phyloP scores from a whole-genome alignment of 768 basidiomycete genomes.

The Butyriboletus loyo region DNA sequence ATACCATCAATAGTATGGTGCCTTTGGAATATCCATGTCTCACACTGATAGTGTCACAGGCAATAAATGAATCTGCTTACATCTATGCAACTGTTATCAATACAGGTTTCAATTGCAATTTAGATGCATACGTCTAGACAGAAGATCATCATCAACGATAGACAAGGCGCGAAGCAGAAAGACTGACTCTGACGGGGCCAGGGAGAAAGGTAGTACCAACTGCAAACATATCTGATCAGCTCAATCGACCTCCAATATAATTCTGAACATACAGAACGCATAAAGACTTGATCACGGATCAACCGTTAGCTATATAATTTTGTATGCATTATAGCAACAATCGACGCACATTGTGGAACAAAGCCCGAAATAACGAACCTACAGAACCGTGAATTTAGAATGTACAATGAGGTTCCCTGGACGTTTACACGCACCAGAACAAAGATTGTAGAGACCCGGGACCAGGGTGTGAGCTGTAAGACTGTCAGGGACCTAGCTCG shows the following conservation, averaged over 20 bases:
- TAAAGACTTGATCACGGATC: not conserved
- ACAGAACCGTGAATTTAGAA: not conserved
- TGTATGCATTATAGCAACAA: not conserved
- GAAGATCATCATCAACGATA: not conserved
- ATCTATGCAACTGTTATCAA: not conserved
- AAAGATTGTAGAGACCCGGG: conserved; percentile 6
- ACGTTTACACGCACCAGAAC: not conserved
- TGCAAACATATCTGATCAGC: not conserved
- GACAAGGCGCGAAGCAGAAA: not conserved
- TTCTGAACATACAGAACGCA: not conserved
- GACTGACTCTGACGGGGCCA: not conserved
- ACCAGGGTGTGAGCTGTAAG: not conserved
- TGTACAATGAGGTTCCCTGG: not conserved
- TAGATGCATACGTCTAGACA: not conserved
- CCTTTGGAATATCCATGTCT: not conserved
- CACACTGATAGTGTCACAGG: too few relatives aligned
- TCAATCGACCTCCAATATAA: not conserved
- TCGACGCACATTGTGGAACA: not conserved
- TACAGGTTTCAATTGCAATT: too few relatives aligned
- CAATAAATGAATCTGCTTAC: not conserved
- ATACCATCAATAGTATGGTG: not conserved
- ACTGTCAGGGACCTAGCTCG: not conserved
- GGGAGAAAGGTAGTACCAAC: not conserved
- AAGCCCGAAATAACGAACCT: conserved; percentile 8
- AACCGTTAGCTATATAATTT: not conserved